These are phyloP conservation scores for Kodamaea sagamina DNA, from an alignment of 805 yeast species.

Conservation along the genomic window DNA sequence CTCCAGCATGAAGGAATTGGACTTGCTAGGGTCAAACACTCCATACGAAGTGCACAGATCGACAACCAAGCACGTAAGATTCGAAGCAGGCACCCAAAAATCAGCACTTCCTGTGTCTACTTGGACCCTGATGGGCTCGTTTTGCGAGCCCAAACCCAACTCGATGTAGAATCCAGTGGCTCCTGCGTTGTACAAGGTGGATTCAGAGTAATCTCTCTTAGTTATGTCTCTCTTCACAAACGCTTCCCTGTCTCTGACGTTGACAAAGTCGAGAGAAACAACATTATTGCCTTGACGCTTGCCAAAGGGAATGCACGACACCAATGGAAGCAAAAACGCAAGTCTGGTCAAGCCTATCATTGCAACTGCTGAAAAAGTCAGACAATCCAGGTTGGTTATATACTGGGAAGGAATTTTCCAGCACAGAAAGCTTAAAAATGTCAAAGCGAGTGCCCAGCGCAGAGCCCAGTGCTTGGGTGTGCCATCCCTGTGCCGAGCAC, in stretches of 20 bases:
- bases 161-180: conserved; percentile 11
- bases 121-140: conserved; percentile 6
- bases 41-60: conserved; percentile 8
- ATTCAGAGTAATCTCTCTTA: not conserved
- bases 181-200: conserved; percentile 8
- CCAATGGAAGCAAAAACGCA: conserved; percentile 4
- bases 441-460: too few relatives aligned
- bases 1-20: conserved; percentile 1
- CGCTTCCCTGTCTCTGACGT: conserved; percentile 8
- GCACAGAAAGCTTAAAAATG: too few relatives aligned
- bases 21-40: conserved; percentile 5
- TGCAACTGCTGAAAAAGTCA: not conserved
- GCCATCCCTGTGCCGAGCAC: too few relatives aligned
- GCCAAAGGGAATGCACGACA: conserved; percentile 3
- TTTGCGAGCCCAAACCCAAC: conserved; percentile 7
- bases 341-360: not conserved
- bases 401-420: too few relatives aligned
- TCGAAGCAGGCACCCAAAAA: conserved; percentile 12
- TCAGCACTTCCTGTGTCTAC: conserved; percentile 14
- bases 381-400: too few relatives aligned
- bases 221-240: conserved; percentile 7
- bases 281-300: conserved; percentile 2
- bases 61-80: not conserved
- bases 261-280: conserved; percentile 9
- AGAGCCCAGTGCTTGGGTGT: too few relatives aligned